A percentile compares a stretch with the other conserved stretches of the same genome.
These are phyloP conservation scores for Moelleriella libera DNA, from an alignment of 2,329 filamentous ascomycete species.

Conservation along the genomic window DNA sequence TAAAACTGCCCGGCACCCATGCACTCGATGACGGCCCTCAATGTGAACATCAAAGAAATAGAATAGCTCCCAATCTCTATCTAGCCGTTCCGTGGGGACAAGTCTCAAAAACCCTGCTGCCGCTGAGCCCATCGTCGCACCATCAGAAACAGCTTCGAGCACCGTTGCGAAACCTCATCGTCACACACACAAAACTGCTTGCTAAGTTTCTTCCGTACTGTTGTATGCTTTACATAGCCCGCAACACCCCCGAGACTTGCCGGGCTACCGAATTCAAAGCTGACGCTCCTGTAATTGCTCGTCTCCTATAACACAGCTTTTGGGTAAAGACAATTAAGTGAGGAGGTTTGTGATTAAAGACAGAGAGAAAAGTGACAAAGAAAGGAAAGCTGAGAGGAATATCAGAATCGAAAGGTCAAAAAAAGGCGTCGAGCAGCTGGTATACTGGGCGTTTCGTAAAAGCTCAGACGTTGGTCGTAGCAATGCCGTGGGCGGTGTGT, in stretches of 20 bases:
- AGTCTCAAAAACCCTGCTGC: background rate
- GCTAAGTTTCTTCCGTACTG: conserved; percentile 4
- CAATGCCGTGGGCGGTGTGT: conserved; percentile 5
- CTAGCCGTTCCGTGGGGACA: background rate
- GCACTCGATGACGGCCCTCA: too few relatives aligned
- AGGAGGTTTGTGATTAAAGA: conserved; percentile 14
- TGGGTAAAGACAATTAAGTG: conserved; percentile 19
- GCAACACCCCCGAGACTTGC: conserved; percentile 9
- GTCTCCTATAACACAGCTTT: conserved; percentile 17
- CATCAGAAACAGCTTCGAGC: background rate
- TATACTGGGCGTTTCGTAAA: conserved; percentile 43
- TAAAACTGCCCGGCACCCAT: too few relatives aligned
- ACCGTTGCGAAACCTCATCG: background rate
- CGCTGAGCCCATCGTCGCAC: background rate
- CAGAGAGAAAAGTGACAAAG: conserved; percentile 22
- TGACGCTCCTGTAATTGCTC: conserved; percentile 15
- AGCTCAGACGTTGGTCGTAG: conserved; percentile 42
- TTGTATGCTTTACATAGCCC: conserved; percentile 13
- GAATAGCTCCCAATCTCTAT: background rate
- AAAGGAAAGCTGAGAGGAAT: conserved; percentile 20
- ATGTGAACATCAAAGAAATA: background rate
- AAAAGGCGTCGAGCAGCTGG: conserved; percentile 42
- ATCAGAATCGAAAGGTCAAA: conserved; percentile 32
- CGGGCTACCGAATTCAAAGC: conserved; percentile 21
- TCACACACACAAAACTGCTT: conserved; percentile 1